phyloP scores from a whole-genome alignment of 169 alveolate genomes.

The Cryptosporidium bovis region DNA sequence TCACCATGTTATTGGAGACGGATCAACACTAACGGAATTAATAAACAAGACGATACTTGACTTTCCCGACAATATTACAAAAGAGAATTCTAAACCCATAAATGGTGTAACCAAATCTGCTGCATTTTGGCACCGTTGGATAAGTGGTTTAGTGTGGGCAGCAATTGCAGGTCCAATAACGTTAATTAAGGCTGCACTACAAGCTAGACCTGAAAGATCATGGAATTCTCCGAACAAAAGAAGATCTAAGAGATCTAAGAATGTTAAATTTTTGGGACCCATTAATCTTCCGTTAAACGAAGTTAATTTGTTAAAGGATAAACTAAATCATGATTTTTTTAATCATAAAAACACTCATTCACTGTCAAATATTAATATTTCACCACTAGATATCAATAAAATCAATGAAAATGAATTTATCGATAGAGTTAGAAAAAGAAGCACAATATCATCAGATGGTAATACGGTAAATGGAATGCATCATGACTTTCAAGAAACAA shows the following conservation, averaged over 20 bases:
- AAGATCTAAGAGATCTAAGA: slow-evolving; percentile 52
- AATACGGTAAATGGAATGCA: background rate
- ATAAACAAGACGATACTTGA: slow-evolving; percentile 36
- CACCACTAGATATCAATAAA: too few relatives aligned
- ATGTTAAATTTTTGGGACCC: slow-evolving; percentile 41
- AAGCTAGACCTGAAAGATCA: slow-evolving; percentile 64
- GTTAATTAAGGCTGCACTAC: slow-evolving; percentile 40
- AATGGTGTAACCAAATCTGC: slow-evolving; percentile 63
- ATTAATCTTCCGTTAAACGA: slow-evolving; percentile 31
- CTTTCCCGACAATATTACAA: background rate
- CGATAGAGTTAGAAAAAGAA: background rate
- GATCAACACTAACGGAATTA: slow-evolving; percentile 62
- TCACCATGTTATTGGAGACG: slow-evolving; percentile 72
- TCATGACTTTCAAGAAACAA: background rate
- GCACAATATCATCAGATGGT: background rate
- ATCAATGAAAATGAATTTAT: background rate
- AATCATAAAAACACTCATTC: background rate
- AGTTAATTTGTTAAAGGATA: slow-evolving; percentile 35
- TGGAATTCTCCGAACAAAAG: slow-evolving; percentile 47
- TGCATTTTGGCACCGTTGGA: slow-evolving; percentile 67
- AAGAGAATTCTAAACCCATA: background rate
- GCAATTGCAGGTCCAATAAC: slow-evolving; percentile 70
- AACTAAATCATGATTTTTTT: slow-evolving; percentile 6
- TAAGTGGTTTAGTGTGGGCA: slow-evolving; percentile 67
- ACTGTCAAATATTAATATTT: background rate